phyloP scores from a whole-genome alignment of 1,284 basidiomycete genomes.

The Neonothopanus nambi region DNA sequence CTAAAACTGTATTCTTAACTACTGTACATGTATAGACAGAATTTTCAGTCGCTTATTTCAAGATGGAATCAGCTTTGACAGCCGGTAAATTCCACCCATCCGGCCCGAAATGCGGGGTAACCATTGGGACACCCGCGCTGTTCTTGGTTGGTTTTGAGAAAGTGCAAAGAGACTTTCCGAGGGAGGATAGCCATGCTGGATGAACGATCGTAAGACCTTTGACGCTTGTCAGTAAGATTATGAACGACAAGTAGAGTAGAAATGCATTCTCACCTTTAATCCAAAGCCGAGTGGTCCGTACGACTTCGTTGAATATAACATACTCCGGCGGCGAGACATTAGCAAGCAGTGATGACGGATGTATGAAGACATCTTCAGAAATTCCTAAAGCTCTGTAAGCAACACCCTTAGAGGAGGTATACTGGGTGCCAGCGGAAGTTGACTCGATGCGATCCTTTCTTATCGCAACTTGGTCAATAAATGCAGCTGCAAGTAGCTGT shows the following conservation, averaged over 20 bases:
- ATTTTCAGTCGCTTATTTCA: not conserved
- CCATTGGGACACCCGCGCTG: slow-evolving; percentile 62
- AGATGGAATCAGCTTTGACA: slow-evolving; percentile 33
- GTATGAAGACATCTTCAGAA: slow-evolving; percentile 88
- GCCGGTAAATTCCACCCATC: slow-evolving; percentile 85
- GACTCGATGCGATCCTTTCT: slow-evolving; percentile 82
- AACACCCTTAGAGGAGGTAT: slow-evolving; percentile 76
- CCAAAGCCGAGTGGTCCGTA: slow-evolving; percentile 75
- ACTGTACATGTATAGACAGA: not conserved
- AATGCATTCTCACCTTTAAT: slow-evolving; percentile 83
- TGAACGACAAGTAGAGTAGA: slow-evolving; percentile 12
- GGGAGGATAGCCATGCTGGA: slow-evolving; percentile 82
- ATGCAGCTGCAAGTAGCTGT: slow-evolving; percentile 87
- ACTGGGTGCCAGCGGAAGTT: slow-evolving; percentile 61
- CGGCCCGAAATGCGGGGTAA: slow-evolving; percentile 82
- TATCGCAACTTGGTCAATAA: slow-evolving; percentile 95
- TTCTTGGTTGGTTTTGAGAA: slow-evolving; percentile 87
- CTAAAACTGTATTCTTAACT: slow-evolving; percentile 6
- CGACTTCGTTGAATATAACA: slow-evolving; percentile 82
- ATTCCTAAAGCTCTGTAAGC: slow-evolving; percentile 86
- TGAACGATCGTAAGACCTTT: slow-evolving; percentile 85
- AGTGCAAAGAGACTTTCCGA: slow-evolving; percentile 84
- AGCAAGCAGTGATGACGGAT: slow-evolving; percentile 84
- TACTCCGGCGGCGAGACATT: slow-evolving; percentile 81
- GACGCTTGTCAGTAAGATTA: slow-evolving; percentile 16